Evolutionary conservation across 2,329 filamentous ascomycete genomes (phyloP).

Genomic region (Alternaria triticina): DNA sequence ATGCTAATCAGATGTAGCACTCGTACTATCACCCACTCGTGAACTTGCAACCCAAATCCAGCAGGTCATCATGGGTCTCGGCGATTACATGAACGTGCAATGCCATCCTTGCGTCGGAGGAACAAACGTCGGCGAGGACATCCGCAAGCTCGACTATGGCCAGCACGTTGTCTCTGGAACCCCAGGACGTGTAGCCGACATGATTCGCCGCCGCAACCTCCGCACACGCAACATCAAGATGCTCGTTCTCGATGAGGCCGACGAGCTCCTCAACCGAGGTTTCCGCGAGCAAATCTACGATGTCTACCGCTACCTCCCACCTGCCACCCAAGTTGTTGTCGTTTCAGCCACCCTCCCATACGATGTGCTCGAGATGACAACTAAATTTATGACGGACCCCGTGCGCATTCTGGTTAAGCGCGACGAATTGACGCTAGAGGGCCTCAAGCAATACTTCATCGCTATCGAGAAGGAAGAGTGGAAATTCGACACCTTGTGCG

Average conservation of each 20-base stretch:
- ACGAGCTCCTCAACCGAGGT: slow-evolving; percentile 85
- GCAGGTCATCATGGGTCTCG: slow-evolving; percentile 98
- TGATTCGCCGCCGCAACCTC: slow-evolving; percentile 77
- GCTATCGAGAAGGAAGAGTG: slow-evolving; percentile 99
- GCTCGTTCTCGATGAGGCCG: slow-evolving; percentile 77
- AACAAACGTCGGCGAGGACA: slow-evolving; percentile 97
- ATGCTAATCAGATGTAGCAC: slow-evolving; percentile 59
- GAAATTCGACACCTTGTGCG: slow-evolving; percentile 99
- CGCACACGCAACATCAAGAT: slow-evolving; percentile 79
- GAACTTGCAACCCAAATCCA: slow-evolving; percentile 98
- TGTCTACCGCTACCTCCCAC: slow-evolving; percentile 95
- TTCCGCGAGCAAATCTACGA: slow-evolving; percentile 99
- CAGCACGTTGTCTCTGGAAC: slow-evolving; percentile 98
- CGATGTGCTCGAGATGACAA: slow-evolving; percentile 98
- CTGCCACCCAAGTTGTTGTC: slow-evolving; percentile 97
- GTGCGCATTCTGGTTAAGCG: slow-evolving; percentile 97
- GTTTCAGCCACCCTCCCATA: slow-evolving; percentile 96
- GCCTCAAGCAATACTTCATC: slow-evolving; percentile 98
- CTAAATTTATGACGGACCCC: slow-evolving; percentile 99
- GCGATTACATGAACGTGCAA: slow-evolving; percentile 99
- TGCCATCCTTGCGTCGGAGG: slow-evolving; percentile 98
- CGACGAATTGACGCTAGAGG: slow-evolving; percentile 97
- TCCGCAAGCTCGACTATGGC: slow-evolving; percentile 94
- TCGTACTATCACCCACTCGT: slow-evolving; percentile 93
- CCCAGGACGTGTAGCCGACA: slow-evolving; percentile 90